phyloP scores from a whole-genome alignment of 345 rosid genomes.

The Rubroshorea leprosula region DNA sequence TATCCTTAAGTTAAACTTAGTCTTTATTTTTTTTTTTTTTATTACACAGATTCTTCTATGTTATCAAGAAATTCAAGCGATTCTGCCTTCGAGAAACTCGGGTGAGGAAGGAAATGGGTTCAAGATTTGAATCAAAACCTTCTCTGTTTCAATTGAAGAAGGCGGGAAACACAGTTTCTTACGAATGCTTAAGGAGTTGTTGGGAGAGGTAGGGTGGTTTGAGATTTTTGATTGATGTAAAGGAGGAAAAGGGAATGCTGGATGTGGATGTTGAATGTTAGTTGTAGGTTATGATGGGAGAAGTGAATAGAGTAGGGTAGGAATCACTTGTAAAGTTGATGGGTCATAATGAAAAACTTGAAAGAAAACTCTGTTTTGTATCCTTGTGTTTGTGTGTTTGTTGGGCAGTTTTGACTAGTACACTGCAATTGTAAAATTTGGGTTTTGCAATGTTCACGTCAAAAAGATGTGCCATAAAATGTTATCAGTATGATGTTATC shows the following conservation, averaged over 20 bases:
- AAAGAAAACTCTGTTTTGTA: neutral
- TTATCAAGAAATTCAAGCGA: constrained; percentile 33
- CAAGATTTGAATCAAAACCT: too few species aligned
- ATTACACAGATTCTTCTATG: constrained; percentile 32
- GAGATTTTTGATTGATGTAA: constrained; percentile 9
- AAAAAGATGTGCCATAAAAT: too few species aligned
- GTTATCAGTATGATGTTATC: too few species aligned
- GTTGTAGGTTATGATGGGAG: neutral
- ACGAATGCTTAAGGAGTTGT: constrained; percentile 5
- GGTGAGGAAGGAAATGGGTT: constrained; percentile 21
- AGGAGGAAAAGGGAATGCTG: neutral
- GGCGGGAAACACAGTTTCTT: constrained; percentile 10
- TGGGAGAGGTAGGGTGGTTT: too few species aligned
- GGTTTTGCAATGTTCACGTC: too few species aligned
- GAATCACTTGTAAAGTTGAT: neutral
- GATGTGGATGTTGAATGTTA: neutral
- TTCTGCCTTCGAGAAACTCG: constrained; percentile 22
- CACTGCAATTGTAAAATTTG: too few species aligned
- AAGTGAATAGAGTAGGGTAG: neutral
- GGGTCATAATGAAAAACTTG: neutral
- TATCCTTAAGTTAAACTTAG: neutral
- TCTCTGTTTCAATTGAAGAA: too few species aligned
- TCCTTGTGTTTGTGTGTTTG: neutral
- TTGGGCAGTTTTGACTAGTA: too few species aligned
- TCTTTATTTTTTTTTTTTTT: neutral